Conservation (phyloP, 768 basidiomycete species). For the Russula sp. region DNA sequence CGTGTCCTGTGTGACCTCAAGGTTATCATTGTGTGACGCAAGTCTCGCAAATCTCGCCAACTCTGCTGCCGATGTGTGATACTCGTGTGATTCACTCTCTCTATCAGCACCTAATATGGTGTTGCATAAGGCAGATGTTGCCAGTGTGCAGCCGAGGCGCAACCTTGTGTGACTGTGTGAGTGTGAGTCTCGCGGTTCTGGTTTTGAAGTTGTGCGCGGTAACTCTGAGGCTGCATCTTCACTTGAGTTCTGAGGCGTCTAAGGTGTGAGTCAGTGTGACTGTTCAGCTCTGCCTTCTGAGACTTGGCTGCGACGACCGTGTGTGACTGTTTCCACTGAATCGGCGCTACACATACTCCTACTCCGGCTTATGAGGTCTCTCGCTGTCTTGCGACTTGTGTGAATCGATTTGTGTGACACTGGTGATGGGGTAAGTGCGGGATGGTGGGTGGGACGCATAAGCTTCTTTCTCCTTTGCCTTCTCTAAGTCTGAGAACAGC, state of each 20-base stretch:
- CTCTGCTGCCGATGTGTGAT: too few relatives aligned
- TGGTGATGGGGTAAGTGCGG: conserved; percentile 27
- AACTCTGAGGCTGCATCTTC: too few relatives aligned
- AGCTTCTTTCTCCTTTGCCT: neutral
- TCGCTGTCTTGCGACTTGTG: neutral
- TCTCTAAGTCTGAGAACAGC: neutral
- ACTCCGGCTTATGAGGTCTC: too few relatives aligned
- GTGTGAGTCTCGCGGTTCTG: too few relatives aligned
- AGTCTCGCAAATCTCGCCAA: neutral
- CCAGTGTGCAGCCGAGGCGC: neutral
- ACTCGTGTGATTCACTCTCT: too few relatives aligned
- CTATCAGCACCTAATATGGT: too few relatives aligned
- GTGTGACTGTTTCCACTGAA: neutral
- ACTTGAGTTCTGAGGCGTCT: too few relatives aligned
- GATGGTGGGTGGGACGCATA: conserved; percentile 19
- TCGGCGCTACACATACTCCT: too few relatives aligned
- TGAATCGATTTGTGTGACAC: neutral
- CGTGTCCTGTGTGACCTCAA: neutral
- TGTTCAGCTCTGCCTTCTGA: neutral
- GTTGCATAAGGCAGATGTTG: too few relatives aligned
- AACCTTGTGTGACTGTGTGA: too few relatives aligned
- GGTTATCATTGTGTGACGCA: neutral
- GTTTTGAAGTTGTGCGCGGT: too few relatives aligned
- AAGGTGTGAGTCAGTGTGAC: neutral
- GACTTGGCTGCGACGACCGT: neutral